Evolutionary conservation across 768 basidiomycete genomes (phyloP).

Genomic region (Phanerochaete carnosa): DNA sequence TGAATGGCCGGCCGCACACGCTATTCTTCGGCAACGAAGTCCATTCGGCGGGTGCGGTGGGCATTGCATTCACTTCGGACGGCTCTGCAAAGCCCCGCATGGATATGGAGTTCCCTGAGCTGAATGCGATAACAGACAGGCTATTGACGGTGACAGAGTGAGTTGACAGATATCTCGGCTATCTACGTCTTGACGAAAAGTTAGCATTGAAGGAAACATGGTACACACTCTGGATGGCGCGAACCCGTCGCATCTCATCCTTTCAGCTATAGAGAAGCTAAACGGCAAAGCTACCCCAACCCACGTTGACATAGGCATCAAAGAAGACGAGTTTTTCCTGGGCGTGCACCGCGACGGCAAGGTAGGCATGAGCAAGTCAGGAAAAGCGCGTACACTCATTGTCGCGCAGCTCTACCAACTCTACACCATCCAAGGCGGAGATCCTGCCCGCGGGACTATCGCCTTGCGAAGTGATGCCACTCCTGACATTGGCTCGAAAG

Average conservation of each 20-base stretch:
- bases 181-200: neutral
- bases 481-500: constrained; percentile 44
- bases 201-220: constrained; percentile 71
- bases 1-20: constrained; percentile 73
- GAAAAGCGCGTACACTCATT: neutral
- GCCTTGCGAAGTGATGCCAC: constrained; percentile 54
- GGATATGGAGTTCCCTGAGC: constrained; percentile 34
- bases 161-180: constrained; percentile 1
- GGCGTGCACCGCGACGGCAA: constrained; percentile 32
- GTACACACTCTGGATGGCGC: constrained; percentile 50
- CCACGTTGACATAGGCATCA: constrained; percentile 24
- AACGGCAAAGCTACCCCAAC: constrained; percentile 21
- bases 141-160: constrained; percentile 57
- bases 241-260: constrained; percentile 61
- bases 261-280: constrained; percentile 40
- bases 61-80: constrained; percentile 33
- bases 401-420: constrained; percentile 40
- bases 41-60: constrained; percentile 65
- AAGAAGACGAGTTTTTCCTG: constrained; percentile 59
- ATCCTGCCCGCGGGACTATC: constrained; percentile 65
- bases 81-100: constrained; percentile 5
- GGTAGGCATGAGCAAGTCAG: constrained; percentile 16
- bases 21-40: constrained; percentile 57
- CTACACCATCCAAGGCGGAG: constrained; percentile 64
- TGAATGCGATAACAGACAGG: constrained; percentile 36